Evolutionary conservation across 768 basidiomycete species (phyloP), one percentile per base, ranked within the genome.

Genomic region (Amanita inopinata): DNA sequence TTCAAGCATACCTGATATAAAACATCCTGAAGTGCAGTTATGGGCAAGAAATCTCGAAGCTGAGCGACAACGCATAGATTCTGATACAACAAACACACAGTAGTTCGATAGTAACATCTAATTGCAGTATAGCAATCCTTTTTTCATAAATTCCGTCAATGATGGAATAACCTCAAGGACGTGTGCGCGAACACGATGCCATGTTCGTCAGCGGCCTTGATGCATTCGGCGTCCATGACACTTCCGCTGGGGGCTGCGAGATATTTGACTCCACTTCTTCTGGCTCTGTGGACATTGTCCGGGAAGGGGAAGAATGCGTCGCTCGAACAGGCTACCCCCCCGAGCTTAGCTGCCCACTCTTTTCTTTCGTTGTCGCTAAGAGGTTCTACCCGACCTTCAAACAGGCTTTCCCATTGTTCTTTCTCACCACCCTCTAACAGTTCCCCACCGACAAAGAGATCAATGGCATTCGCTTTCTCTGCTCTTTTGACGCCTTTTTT

Each of bases 291-390:
- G 24, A 99, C 94, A 53, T 98, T 99, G 57, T 99, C 96, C 9
- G 94, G 76, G 78, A 98, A 98, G 12, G 96, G 96, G 91, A 98
- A 98, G 76, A 99, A 99, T 38, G 94, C 96, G 51, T 99, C 96
- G 47, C 89, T 92, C 23, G 88, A 87, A 63, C 96, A 94, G 4
- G 86, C 80, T 38, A 98, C 94, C 15, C 78, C 86, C 46, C 83
- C 80, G 44, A 98, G 66, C 64, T 82, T 66, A 34, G 53, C 61
- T 38, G 76, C 77, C 76, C 91, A 93, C 40, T 75, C 74, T 55
- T 69, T 75, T 58, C 75, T 81, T 64, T 96, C 92, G 47, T 70
- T 69, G 11, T 66, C 71, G 11, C 64, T 76, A 49, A 99, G 64
- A 12, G 80, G 67, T 48, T 61, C 64, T 0, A 92, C 87, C 3